These are phyloP conservation scores for Lachnellula subtilissima DNA, from an alignment of 2,329 filamentous ascomycete species.

Conservation along the genomic window DNA sequence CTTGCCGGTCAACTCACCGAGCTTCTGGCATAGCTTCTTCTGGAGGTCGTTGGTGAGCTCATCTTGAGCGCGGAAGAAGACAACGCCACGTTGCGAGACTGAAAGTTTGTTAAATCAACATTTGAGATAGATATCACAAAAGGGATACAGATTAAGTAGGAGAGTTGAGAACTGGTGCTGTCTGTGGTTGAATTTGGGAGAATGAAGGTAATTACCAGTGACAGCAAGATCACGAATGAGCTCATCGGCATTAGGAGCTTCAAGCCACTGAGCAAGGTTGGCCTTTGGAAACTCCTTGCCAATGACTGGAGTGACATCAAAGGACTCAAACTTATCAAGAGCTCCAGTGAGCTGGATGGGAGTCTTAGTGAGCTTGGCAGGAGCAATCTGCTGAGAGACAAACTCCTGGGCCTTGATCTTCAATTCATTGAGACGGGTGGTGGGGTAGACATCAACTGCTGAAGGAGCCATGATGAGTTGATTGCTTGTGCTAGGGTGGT, in stretches of 20 bases:
- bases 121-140: conserved; percentile 29
- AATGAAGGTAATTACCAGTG: conserved; percentile 48
- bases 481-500: not conserved
- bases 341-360: conserved; percentile 10
- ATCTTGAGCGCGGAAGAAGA: conserved; percentile 48
- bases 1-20: conserved; percentile 54
- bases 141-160: conserved; percentile 11
- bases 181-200: not conserved
- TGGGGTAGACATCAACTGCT: conserved; percentile 15
- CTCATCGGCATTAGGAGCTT: conserved; percentile 57
- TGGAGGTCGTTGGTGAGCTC: conserved; percentile 44
- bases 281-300: conserved; percentile 56
- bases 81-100: conserved; percentile 58
- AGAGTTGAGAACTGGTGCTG: conserved; percentile 35
- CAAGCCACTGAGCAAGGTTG: conserved; percentile 56
- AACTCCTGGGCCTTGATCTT: conserved; percentile 14
- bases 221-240: conserved; percentile 56
- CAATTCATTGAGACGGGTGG: conserved; percentile 9
- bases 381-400: conserved; percentile 6
- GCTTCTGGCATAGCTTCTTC: conserved; percentile 40
- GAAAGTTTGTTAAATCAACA: conserved; percentile 25
- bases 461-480: conserved; percentile 13
- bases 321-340: conserved; percentile 43
- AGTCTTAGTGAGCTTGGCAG: conserved; percentile 8
- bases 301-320: conserved; percentile 58